Evolutionary conservation across 2,329 filamentous ascomycete genomes (phyloP), one percentile per base, ranked within the genome.

Genomic region (Thyridium curvatum): DNA sequence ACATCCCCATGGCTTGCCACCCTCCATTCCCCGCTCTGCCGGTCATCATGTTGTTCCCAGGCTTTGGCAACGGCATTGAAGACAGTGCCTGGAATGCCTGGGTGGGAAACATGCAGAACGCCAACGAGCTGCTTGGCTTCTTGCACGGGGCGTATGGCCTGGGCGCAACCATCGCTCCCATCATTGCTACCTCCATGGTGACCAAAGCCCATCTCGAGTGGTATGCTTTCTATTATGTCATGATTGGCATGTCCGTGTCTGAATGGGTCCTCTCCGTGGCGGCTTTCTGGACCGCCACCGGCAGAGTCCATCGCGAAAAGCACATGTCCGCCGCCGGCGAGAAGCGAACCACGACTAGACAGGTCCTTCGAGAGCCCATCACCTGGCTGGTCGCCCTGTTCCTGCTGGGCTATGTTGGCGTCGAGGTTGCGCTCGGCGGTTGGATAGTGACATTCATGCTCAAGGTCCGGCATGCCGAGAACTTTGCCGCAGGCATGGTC

Each of bases 401-500:
- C 55, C 64, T 94, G 12, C 71, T 94, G 4, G 77, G 79, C 8
- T 94, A 94, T 52, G 82, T 91, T 1, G 88, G 88, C 4, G 72
- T 77, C 6, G 88, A 94, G 60, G 83, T 88, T 43, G 54, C 53
- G 21, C 44, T 61, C 26, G 41, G 84, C 29, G 61, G 85, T 12
- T 90, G 85, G 85, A 81, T 94, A 45, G 82, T 87, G 35, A 82
- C 82, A 1, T 94, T 94, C 56, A 94, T 94, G 86, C 78, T 90
- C n/a, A 68, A 75, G 15, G 80, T 89, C 17, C 76, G 89, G 12
- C 59, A 82, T 30, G 86, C 81, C 4, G 72, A 68, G 17, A 66
- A 78, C 0, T 91, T 93, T 52, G 71, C 79, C 3, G 81, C 83
- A 28, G 87, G 87, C 3, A 77, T 93, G 64, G 79, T 78, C 0